phyloP scores from a whole-genome alignment of 371 early-diverging fungal species.

The Lichtheimia corymbifera region DNA sequence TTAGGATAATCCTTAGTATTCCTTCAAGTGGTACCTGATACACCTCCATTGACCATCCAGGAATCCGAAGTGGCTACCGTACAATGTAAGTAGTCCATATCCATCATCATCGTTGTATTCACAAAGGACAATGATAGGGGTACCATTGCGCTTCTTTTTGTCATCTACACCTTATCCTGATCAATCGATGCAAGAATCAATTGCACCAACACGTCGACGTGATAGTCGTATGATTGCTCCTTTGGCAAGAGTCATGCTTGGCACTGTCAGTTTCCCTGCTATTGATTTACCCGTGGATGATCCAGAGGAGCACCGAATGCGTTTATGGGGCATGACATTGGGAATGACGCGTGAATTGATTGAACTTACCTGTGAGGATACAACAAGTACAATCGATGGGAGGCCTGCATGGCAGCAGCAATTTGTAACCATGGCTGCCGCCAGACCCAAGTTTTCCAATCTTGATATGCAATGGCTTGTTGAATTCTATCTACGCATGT shows the following conservation, averaged over 20 bases:
- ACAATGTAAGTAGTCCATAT: slow-evolving; percentile 56
- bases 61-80: slow-evolving; percentile 63
- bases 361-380: slow-evolving; percentile 29
- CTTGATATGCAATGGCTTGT: slow-evolving; percentile 1
- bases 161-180: slow-evolving; percentile 32
- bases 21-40: slow-evolving; percentile 58
- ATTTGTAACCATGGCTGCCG: slow-evolving; percentile 14
- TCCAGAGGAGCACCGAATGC: slow-evolving; percentile 28
- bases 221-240: slow-evolving; percentile 13
- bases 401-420: slow-evolving; percentile 28
- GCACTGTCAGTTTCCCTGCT: slow-evolving; percentile 36
- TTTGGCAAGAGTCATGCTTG: slow-evolving; percentile 17
- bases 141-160: slow-evolving; percentile 53
- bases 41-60: slow-evolving; percentile 54
- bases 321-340: slow-evolving; percentile 71
- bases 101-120: background rate
- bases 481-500: background rate
- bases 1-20: slow-evolving; percentile 48
- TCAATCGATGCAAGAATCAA: slow-evolving; percentile 32
- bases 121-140: slow-evolving; percentile 23
- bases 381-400: background rate
- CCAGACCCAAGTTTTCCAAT: slow-evolving; percentile 2
- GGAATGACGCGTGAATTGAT: slow-evolving; percentile 67
- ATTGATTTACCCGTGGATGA: slow-evolving; percentile 44
- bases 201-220: slow-evolving; percentile 24